Conservation (phyloP, 2,329 filamentous ascomycete genomes). For the Tolypocladium amazonense region DNA sequence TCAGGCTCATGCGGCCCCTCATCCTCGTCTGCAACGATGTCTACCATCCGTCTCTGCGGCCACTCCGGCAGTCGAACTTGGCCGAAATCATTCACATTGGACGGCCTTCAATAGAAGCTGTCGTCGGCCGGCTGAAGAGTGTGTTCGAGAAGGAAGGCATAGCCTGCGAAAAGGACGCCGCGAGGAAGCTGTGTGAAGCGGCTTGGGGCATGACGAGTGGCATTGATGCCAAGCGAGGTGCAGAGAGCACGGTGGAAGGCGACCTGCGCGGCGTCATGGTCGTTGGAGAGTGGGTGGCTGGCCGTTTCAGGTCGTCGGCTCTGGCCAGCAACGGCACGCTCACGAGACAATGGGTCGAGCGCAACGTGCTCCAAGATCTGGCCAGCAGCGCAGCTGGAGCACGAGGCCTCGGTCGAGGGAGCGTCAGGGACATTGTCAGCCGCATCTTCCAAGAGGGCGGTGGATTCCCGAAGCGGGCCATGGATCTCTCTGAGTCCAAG, state of each 20-base stretch:
- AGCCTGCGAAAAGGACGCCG: conserved; percentile 77
- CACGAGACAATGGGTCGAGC: conserved; percentile 68
- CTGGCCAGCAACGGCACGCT: conserved; percentile 34
- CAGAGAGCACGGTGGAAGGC: conserved; percentile 57
- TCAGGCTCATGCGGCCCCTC: conserved; percentile 75
- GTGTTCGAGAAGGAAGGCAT: conserved; percentile 89
- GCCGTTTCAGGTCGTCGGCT: conserved; percentile 47
- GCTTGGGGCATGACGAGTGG: conserved; percentile 70
- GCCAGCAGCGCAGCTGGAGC: conserved; percentile 61
- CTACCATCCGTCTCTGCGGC: conserved; percentile 81
- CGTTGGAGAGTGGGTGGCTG: conserved; percentile 76
- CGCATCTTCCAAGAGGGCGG: conserved; percentile 73
- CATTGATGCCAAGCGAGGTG: conserved; percentile 57
- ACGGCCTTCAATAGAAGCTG: conserved; percentile 77
- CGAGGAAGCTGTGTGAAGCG: conserved; percentile 72
- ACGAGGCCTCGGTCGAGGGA: conserved; percentile 61
- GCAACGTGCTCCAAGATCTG: conserved; percentile 57
- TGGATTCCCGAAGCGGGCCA: conserved; percentile 56
- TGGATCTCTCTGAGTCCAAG: conserved; percentile 28
- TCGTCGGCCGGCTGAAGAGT: conserved; percentile 67
- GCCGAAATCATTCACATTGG: conserved; percentile 90
- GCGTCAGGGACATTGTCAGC: conserved; percentile 62
- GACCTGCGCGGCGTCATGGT: conserved; percentile 80
- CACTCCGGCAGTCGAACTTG: conserved; percentile 70
- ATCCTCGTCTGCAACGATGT: conserved; percentile 97